These are phyloP conservation scores for Pistacia integerrima DNA, from an alignment of 345 rosid genomes.

Conservation along the genomic window DNA sequence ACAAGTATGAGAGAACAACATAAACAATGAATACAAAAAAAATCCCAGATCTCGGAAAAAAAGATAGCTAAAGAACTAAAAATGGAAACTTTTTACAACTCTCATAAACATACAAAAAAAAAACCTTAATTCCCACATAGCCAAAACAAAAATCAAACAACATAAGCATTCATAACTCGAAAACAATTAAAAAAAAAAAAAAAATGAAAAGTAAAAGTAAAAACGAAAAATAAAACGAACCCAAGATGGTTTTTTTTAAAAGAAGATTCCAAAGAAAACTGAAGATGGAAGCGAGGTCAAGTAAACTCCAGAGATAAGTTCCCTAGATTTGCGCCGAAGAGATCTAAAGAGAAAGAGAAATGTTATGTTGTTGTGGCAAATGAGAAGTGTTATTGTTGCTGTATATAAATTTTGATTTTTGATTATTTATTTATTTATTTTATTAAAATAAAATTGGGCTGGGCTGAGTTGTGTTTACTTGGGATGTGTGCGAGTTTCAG, in stretches of 20 bases:
- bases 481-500: slow-evolving; percentile 37
- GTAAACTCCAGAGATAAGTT: slow-evolving; percentile 10
- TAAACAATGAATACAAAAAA: not conserved
- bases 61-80: not conserved
- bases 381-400: not conserved
- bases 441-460: not conserved
- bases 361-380: not conserved
- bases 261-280: slow-evolving; percentile 6
- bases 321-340: slow-evolving; percentile 33
- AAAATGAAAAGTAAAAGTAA: not conserved
- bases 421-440: not conserved
- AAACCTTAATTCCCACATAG: slow-evolving; percentile 9
- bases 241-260: not conserved
- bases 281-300: slow-evolving; percentile 19
- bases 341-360: slow-evolving; percentile 19
- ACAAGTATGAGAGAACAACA: slow-evolving; percentile 5
- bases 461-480: not conserved
- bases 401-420: not conserved
- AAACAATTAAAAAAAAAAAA: not conserved
- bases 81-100: not conserved
- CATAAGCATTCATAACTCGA: not conserved
- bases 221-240: not conserved
- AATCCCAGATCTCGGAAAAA: not conserved
- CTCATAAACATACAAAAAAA: slow-evolving; percentile 6
- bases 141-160: not conserved